These are phyloP conservation scores for Epichloe glyceriae DNA, from an alignment of 2,329 filamentous ascomycete species.

Conservation along the genomic window DNA sequence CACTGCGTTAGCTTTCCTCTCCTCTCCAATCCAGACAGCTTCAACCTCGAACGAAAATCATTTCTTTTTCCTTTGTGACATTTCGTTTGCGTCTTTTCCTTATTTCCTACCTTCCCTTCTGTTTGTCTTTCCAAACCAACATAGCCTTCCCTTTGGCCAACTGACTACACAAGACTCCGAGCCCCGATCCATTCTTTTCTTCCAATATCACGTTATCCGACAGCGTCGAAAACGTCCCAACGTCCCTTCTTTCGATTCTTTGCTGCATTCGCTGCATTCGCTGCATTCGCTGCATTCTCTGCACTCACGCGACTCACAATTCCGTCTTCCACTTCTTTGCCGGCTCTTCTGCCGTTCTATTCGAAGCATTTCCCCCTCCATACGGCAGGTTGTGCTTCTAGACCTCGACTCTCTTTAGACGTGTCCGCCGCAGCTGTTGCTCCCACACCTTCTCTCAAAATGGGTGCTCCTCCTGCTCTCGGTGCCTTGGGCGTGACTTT, in stretches of 20 bases:
- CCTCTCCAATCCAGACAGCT: background rate
- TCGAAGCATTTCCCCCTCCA: constrained; percentile 28
- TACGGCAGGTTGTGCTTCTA: constrained; percentile 23
- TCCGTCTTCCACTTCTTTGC: constrained; percentile 17
- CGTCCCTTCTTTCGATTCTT: background rate
- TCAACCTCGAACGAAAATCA: constrained; percentile 5
- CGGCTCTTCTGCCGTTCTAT: constrained; percentile 25
- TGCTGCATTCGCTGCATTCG: too few relatives aligned
- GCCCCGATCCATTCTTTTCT: too few relatives aligned
- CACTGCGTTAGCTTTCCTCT: background rate
- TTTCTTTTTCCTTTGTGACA: constrained; percentile 5
- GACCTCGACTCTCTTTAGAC: constrained; percentile 30
- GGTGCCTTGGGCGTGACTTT: constrained; percentile 71
- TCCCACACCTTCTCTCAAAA: constrained; percentile 20
- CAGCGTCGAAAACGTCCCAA: background rate
- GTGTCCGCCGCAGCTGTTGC: constrained; percentile 15
- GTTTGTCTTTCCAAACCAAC: constrained; percentile 1
- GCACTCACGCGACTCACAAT: constrained; percentile 15
- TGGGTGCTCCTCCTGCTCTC: constrained; percentile 38
- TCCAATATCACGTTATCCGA: too few relatives aligned
- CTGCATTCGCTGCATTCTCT: too few relatives aligned
- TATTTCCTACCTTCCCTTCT: constrained; percentile 11
- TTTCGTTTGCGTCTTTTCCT: constrained; percentile 12
- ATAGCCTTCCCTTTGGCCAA: background rate
- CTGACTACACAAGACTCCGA: too few relatives aligned